phyloP scores from a whole-genome alignment of 2,329 filamentous ascomycete genomes.

The Diaporthe sp. region DNA sequence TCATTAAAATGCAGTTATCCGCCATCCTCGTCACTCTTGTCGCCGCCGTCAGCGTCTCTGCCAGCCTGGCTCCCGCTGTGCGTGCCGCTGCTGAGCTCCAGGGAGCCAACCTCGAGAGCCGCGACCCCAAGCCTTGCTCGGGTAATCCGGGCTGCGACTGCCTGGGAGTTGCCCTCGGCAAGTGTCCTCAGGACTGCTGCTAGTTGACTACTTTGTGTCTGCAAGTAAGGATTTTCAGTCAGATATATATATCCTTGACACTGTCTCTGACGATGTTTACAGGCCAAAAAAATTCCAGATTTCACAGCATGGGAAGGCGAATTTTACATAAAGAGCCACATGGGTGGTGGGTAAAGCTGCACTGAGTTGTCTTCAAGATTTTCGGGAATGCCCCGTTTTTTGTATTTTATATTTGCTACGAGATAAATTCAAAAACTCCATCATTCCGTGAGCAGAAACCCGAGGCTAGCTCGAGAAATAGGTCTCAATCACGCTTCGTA shows the following conservation, averaged over 20 bases:
- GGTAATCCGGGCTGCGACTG: slow-evolving; percentile 16
- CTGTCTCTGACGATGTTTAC: background rate
- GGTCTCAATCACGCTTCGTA: background rate
- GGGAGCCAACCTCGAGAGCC: slow-evolving; percentile 3
- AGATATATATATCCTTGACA: background rate
- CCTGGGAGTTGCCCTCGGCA: background rate
- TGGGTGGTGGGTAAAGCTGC: background rate
- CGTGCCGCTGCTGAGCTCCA: slow-evolving; percentile 8
- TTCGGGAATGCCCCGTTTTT: background rate
- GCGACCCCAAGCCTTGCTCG: slow-evolving; percentile 21
- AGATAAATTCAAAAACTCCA: background rate
- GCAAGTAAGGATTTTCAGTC: background rate
- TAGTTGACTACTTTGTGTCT: background rate
- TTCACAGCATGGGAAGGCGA: background rate
- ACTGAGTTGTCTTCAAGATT: background rate
- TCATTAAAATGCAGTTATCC: slow-evolving; percentile 27
- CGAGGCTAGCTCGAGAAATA: background rate
- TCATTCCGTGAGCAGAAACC: background rate
- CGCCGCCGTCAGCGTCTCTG: slow-evolving; percentile 15
- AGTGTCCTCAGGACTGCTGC: background rate
- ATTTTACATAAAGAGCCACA: background rate
- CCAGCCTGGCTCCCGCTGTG: slow-evolving; percentile 22
- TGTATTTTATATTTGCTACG: background rate
- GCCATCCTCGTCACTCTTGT: slow-evolving; percentile 10
- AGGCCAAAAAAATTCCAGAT: background rate